Evolutionary conservation across 805 yeast species (phyloP).

Genomic region (Wickerhamomyces silvicola): DNA sequence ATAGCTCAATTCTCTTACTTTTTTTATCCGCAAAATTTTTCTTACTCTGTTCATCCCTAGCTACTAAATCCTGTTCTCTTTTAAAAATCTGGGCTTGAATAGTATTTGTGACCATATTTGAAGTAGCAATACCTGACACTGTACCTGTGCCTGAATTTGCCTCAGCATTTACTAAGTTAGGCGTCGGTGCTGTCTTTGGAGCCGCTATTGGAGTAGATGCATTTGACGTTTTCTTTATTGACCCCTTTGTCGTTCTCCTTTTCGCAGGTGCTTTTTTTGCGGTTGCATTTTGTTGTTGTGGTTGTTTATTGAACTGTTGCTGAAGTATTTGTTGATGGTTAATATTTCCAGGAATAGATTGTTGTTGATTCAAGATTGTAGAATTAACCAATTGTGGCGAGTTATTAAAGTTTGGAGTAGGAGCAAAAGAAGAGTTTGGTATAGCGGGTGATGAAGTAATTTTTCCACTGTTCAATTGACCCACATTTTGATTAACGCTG

Average conservation of each 20-base stretch:
- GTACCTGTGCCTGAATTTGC: too few relatives aligned
- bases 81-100: constrained; percentile 8
- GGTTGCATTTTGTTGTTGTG: constrained; percentile 1
- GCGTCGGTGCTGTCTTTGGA: too few relatives aligned
- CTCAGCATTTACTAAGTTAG: too few relatives aligned
- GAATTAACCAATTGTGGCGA: constrained; percentile 10
- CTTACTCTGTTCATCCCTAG: constrained; percentile 13
- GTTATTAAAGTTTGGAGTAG: constrained; percentile 4
- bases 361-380: constrained; percentile 2
- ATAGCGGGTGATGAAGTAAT: constrained; percentile 6
- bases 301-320: constrained; percentile 4
- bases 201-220: too few relatives aligned
- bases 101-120: too few relatives aligned
- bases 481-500: neutral
- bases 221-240: too few relatives aligned
- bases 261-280: too few relatives aligned
- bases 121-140: too few relatives aligned
- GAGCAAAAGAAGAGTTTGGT: constrained; percentile 3
- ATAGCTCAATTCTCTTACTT: constrained; percentile 18
- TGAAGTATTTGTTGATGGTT: constrained; percentile 1
- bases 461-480: neutral
- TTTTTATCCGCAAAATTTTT: constrained; percentile 15
- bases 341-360: constrained; percentile 5
- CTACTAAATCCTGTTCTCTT: constrained; percentile 20
- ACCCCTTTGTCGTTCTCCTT: too few relatives aligned